These are phyloP conservation scores for Fusarium mangiferae DNA, from an alignment of 2,329 filamentous ascomycete genomes.

Conservation along the genomic window DNA sequence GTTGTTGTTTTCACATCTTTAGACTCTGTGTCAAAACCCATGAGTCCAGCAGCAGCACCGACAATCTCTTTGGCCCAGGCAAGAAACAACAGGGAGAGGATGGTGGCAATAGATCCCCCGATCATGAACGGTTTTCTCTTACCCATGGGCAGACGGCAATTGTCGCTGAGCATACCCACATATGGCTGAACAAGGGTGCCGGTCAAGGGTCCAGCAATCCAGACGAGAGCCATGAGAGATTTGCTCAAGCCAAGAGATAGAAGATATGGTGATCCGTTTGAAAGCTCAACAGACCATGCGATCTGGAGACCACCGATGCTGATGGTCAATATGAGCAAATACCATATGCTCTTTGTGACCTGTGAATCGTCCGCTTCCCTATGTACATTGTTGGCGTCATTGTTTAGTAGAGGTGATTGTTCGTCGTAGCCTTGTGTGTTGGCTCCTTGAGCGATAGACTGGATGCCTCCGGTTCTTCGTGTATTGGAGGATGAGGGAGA, in stretches of 20 bases:
- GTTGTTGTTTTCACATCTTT: conserved; percentile 70
- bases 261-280: conserved; percentile 88
- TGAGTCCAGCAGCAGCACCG: conserved; percentile 72
- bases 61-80: conserved; percentile 82
- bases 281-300: conserved; percentile 94
- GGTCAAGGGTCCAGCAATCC: conserved; percentile 84
- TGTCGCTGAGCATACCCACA: conserved; percentile 83
- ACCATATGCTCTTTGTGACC: conserved; percentile 83
- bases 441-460: conserved; percentile 31
- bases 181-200: conserved; percentile 85
- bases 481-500: conserved; percentile 10
- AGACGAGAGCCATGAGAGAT: conserved; percentile 83
- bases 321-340: conserved; percentile 86
- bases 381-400: conserved; percentile 13
- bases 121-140: conserved; percentile 86
- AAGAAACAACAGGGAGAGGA: conserved; percentile 74
- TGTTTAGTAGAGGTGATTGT: conserved; percentile 46
- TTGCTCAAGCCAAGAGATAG: conserved; percentile 85
- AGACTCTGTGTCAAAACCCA: conserved; percentile 76
- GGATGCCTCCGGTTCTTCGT: conserved; percentile 20
- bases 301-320: conserved; percentile 91
- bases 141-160: conserved; percentile 78
- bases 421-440: conserved; percentile 38
- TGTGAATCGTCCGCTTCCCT: conserved; percentile 53
- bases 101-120: conserved; percentile 73